Conservation (phyloP, 1,284 basidiomycete species). For the Irpex rosettiformis region DNA sequence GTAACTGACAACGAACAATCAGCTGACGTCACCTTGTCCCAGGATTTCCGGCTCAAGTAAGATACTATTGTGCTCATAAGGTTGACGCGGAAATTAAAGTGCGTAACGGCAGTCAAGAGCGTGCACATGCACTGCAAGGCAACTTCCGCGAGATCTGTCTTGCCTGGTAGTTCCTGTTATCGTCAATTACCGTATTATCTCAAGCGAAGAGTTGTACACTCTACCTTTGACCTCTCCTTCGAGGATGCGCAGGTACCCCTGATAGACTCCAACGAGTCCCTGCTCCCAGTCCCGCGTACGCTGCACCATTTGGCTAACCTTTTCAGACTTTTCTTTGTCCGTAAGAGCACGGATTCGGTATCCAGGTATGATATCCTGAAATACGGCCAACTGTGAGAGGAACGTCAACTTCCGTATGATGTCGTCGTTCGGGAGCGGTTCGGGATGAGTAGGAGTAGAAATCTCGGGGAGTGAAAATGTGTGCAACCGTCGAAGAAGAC, state of each 20-base stretch:
- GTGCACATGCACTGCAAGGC: constrained; percentile 87
- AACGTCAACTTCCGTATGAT: constrained; percentile 87
- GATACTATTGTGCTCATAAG: constrained; percentile 88
- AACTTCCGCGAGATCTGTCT: constrained; percentile 67
- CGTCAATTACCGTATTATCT: constrained; percentile 14
- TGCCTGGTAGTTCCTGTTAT: constrained; percentile 44
- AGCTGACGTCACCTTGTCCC: constrained; percentile 65
- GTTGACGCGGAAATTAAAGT: constrained; percentile 98
- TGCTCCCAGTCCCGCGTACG: constrained; percentile 95
- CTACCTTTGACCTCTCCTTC: constrained; percentile 87
- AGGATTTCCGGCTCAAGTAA: constrained; percentile 80
- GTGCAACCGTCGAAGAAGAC: constrained; percentile 81
- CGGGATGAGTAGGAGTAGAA: constrained; percentile 59
- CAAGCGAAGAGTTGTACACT: constrained; percentile 22
- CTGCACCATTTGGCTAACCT: constrained; percentile 92
- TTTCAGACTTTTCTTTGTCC: constrained; percentile 88
- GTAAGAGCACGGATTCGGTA: constrained; percentile 87
- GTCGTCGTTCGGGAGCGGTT: constrained; percentile 74
- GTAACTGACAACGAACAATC: not conserved
- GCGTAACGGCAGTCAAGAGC: constrained; percentile 78
- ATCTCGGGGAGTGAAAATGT: constrained; percentile 79
- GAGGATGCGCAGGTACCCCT: constrained; percentile 81
- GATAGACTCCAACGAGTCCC: constrained; percentile 89
- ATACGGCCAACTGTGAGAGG: constrained; percentile 90
- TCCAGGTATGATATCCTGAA: constrained; percentile 93